phyloP scores from a whole-genome alignment of 2,329 filamentous ascomycete species.

The Aureobasidium namibiae region DNA sequence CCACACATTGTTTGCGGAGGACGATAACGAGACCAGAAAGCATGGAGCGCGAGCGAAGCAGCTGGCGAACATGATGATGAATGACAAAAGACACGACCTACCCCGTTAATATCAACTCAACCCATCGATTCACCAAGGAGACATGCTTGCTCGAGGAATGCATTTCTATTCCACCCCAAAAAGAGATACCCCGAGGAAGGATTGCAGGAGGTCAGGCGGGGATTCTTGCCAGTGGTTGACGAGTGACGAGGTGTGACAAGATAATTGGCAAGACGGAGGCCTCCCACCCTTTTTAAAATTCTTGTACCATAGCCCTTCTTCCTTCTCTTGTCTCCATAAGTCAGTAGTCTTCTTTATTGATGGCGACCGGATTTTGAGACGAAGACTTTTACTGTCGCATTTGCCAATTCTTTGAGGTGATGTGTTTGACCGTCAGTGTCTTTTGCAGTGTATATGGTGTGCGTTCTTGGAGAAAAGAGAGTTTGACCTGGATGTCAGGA shows the following conservation, averaged over 20 bases:
- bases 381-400: background rate
- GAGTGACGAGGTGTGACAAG: background rate
- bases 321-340: background rate
- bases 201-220: background rate
- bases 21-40: constrained; percentile 9
- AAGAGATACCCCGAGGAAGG: constrained; percentile 10
- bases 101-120: background rate
- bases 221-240: background rate
- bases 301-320: constrained; percentile 7
- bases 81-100: background rate
- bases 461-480: background rate
- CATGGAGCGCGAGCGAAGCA: constrained; percentile 3
- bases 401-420: background rate
- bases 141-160: constrained; percentile 8
- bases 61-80: constrained; percentile 2
- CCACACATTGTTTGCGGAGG: background rate
- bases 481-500: background rate
- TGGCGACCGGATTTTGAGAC: background rate
- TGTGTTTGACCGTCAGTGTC: background rate
- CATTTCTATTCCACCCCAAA: background rate
- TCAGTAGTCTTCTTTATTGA: background rate
- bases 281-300: background rate
- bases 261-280: constrained; percentile 1
- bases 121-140: background rate
- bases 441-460: background rate